Conservation (phyloP, 768 basidiomycete genomes). For the Lyophyllum semitale region DNA sequence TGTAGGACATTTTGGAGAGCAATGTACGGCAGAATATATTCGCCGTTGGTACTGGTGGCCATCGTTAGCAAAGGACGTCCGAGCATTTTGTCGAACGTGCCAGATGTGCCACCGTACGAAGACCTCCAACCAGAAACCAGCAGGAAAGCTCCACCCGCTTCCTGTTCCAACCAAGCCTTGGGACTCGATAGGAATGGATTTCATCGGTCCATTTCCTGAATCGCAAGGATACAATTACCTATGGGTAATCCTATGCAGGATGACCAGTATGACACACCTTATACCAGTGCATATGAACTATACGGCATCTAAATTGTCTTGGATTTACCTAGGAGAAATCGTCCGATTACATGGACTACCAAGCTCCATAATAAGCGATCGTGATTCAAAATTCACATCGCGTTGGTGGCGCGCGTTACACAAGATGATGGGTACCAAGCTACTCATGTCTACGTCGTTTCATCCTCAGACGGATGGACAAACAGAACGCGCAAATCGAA, state of each 20-base stretch:
- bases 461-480: slow-evolving; percentile 6
- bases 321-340: slow-evolving; percentile 21
- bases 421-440: not conserved
- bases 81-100: not conserved
- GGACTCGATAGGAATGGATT: slow-evolving; percentile 36
- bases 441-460: not conserved
- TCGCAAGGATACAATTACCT: slow-evolving; percentile 19
- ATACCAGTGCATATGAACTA: not conserved
- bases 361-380: slow-evolving; percentile 25
- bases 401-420: not conserved
- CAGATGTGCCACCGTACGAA: not conserved
- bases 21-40: not conserved
- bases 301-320: not conserved
- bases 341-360: slow-evolving; percentile 27
- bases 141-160: not conserved
- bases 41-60: slow-evolving; percentile 30
- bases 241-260: slow-evolving; percentile 19
- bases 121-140: not conserved
- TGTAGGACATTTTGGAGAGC: slow-evolving; percentile 6
- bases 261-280: not conserved
- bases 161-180: slow-evolving; percentile 16
- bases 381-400: slow-evolving; percentile 28
- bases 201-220: slow-evolving; percentile 24
- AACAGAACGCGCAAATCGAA: too few relatives aligned
- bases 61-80: not conserved